Base-by-base conservation (phyloP, 345 rosid genomes). In the Barbarea vulgaris region DNA sequence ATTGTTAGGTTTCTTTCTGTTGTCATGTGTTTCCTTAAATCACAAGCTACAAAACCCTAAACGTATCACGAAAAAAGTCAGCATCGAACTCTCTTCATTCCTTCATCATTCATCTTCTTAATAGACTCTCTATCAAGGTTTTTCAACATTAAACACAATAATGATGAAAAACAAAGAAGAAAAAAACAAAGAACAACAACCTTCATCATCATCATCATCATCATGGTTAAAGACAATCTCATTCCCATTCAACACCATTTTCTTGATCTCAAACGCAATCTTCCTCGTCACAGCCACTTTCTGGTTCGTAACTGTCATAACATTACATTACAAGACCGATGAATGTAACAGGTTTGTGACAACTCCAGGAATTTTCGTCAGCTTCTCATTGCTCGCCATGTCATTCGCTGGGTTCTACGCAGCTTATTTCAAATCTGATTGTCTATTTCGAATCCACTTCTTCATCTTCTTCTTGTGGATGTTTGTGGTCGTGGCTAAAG, bases 401-500 rank as follows among this genome's bases (percentile, higher is more conserved):
- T 19, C 58, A 4, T 42, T 78, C 8, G 0, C 69, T 5, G 81
- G 81, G 30, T 72, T 67, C 58, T 78, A 67, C 47, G 81, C 69
- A 15, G 73, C 77, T 51, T 78, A 72, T 28, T 72, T 14, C 56
- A 78, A 66, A 66, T 78, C 81, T 11, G 81, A 78, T 59, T 78
- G 77, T 67, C 58, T 78, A 14, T 78, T 66, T 33, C 47, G 81
- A 41, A 72, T 78, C 1, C 54, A 78, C 50, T 72, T 72, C 77
- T 78, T 78, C 63, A 57, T 78, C 24, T 65, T 72, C 51, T 72
- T 78, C 81, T 66, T 78, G 64, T 78, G 81, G 81, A 66, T 78
- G 69, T 58, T 78, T 10, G 69, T 72, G 6, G 27, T 78, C 17
- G 63, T 72, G 42, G 54, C 81, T 8, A 72, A 70, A 77, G 67